These are phyloP conservation scores for Heteromeles arbutifolia DNA, from an alignment of 306 rosid species.

Conservation along the genomic window DNA sequence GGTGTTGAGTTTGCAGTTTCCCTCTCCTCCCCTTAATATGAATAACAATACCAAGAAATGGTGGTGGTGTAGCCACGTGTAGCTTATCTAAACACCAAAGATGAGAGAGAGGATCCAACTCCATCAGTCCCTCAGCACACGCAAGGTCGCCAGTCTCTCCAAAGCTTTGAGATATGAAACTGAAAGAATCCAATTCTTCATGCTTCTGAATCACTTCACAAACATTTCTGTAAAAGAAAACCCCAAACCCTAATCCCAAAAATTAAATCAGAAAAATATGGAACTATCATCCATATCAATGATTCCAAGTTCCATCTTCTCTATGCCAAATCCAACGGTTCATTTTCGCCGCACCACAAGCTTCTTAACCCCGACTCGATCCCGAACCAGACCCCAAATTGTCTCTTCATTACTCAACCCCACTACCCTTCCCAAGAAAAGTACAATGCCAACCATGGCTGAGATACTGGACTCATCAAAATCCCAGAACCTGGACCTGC, in stretches of 20 bases:
- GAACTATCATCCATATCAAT: constrained; percentile 9
- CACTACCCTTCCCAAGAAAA: not conserved
- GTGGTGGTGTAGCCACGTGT: constrained; percentile 18
- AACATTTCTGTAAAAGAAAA: not conserved
- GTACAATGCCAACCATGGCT: constrained; percentile 50
- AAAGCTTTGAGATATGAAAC: not conserved
- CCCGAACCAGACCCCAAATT: constrained; percentile 13
- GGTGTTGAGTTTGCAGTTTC: no score
- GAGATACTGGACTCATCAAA: constrained; percentile 58
- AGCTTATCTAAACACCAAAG: not conserved
- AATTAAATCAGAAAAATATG: not conserved
- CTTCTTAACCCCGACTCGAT: not conserved
- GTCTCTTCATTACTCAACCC: constrained; percentile 9
- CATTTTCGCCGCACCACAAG: no score
- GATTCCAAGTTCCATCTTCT: not conserved
- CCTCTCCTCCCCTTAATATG: no score
- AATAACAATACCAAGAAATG: no score
- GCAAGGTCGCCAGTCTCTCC: not conserved
- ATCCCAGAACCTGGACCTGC: constrained; percentile 56
- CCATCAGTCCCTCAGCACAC: no score
- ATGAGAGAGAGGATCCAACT: no score
- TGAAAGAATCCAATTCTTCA: not conserved
- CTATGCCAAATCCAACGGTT: not conserved
- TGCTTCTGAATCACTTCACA: not conserved
- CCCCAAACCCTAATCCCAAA: not conserved